Conservation (phyloP, 352 stramenopile genomes). For the Blastocystis sp. region DNA sequence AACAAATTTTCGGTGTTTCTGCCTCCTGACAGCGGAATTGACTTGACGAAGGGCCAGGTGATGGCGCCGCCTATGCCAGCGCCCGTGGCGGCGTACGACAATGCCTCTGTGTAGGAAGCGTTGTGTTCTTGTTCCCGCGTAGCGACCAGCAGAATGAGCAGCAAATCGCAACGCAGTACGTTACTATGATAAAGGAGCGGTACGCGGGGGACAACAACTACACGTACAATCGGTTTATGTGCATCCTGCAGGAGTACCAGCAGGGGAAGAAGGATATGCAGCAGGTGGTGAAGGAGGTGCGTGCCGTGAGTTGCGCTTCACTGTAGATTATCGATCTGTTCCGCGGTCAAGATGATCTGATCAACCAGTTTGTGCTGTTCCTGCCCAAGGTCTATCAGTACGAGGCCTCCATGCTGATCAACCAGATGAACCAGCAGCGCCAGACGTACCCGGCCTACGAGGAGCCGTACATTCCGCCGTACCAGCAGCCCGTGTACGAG, state of each 20-base stretch:
- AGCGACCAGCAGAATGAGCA: constrained; percentile 13
- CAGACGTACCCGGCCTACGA: constrained; percentile 76
- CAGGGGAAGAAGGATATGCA: constrained; percentile 98
- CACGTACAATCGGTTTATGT: constrained; percentile 89
- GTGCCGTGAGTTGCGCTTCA: background rate
- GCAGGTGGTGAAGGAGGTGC: constrained; percentile 83
- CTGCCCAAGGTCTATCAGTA: constrained; percentile 85
- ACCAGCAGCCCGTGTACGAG: constrained; percentile 77
- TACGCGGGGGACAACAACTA: constrained; percentile 87
- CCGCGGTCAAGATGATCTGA: constrained; percentile 95
- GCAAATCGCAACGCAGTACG: constrained; percentile 17
- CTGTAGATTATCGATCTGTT: constrained; percentile 97
- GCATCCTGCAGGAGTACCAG: constrained; percentile 99
- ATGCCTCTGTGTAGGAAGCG: background rate
- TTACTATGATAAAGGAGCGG: constrained; percentile 95
- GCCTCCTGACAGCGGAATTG: constrained; percentile 27
- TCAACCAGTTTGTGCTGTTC: constrained; percentile 99
- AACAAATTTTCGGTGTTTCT: constrained; percentile 52
- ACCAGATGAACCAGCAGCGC: constrained; percentile 77
- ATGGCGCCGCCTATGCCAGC: background rate
- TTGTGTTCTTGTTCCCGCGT: background rate
- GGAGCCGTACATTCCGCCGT: constrained; percentile 57
- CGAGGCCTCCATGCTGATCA: constrained; percentile 81
- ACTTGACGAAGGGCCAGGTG: constrained; percentile 16
- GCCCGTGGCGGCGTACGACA: background rate